Conservation (phyloP, 179 eudicot genomes). For the Corrigiola litoralis region DNA sequence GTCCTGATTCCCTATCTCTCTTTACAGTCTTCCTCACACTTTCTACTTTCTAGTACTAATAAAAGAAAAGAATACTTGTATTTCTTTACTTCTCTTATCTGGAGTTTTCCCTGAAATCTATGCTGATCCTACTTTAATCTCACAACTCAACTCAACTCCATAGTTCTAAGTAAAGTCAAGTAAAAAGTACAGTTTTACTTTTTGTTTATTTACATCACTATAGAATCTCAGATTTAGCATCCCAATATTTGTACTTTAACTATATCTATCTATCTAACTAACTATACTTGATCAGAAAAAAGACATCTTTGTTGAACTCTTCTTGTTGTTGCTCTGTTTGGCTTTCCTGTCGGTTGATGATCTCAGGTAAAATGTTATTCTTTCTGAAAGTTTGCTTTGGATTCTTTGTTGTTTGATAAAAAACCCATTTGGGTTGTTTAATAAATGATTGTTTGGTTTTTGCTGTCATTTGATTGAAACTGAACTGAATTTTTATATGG, state of each 20-base stretch:
- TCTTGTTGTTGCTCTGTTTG: too few species aligned
- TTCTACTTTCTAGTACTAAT: not conserved
- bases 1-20: slow-evolving; percentile 1
- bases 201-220: not conserved
- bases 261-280: too few species aligned
- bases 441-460: not conserved
- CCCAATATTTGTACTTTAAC: too few species aligned
- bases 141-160: not conserved
- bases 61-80: too few species aligned
- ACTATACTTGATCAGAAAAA: too few species aligned
- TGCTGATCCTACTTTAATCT: slow-evolving; percentile 16
- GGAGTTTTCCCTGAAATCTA: slow-evolving; percentile 16
- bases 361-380: not conserved
- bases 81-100: not conserved
- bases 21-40: not conserved
- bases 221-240: too few species aligned
- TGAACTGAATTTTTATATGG: slow-evolving; percentile 3
- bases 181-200: not conserved
- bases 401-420: too few species aligned
- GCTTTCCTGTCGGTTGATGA: too few species aligned
- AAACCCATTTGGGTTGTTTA: not conserved
- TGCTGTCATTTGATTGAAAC: not conserved
- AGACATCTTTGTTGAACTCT: too few species aligned
- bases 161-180: not conserved
- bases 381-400: not conserved